These are phyloP conservation scores for Thraustochytrium sp. DNA, from an alignment of 352 stramenopile species.

Conservation along the genomic window DNA sequence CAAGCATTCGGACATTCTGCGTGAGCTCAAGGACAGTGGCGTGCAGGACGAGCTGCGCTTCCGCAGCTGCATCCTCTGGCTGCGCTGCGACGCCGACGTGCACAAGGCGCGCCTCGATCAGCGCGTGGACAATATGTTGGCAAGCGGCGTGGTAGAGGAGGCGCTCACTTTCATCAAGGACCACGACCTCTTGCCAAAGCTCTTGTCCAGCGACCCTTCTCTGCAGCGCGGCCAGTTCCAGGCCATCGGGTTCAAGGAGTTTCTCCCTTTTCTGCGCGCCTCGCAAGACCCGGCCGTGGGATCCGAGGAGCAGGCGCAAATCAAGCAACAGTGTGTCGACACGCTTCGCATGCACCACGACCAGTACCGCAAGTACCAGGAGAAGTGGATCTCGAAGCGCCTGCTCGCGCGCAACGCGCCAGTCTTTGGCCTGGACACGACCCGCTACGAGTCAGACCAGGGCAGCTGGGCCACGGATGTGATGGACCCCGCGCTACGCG, in stretches of 20 bases:
- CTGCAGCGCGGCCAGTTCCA: slow-evolving; percentile 6
- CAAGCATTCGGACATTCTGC: slow-evolving; percentile 36
- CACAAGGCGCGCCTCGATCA: slow-evolving; percentile 62
- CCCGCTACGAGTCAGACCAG: background rate
- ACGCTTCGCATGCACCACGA: background rate
- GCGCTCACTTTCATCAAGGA: slow-evolving; percentile 52
- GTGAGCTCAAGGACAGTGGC: slow-evolving; percentile 51
- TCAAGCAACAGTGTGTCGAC: slow-evolving; percentile 15
- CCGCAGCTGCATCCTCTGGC: slow-evolving; percentile 71
- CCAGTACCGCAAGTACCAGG: slow-evolving; percentile 41
- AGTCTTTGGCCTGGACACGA: background rate
- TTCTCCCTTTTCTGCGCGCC: background rate
- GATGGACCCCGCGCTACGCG: background rate
- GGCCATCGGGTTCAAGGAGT: slow-evolving; percentile 18
- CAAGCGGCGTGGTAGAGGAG: slow-evolving; percentile 69
- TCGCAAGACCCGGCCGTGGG: background rate
- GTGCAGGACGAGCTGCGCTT: slow-evolving; percentile 61
- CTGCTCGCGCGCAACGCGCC: slow-evolving; percentile 14
- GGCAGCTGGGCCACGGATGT: background rate
- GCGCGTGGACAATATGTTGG: slow-evolving; percentile 68
- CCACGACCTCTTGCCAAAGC: background rate
- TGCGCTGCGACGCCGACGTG: slow-evolving; percentile 63
- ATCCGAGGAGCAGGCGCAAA: background rate
- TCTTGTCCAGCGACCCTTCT: background rate
- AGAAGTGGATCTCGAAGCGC: slow-evolving; percentile 36